Base-by-base conservation (phyloP, 352 stramenopile species). In the Pythium scleroteichum region DNA sequence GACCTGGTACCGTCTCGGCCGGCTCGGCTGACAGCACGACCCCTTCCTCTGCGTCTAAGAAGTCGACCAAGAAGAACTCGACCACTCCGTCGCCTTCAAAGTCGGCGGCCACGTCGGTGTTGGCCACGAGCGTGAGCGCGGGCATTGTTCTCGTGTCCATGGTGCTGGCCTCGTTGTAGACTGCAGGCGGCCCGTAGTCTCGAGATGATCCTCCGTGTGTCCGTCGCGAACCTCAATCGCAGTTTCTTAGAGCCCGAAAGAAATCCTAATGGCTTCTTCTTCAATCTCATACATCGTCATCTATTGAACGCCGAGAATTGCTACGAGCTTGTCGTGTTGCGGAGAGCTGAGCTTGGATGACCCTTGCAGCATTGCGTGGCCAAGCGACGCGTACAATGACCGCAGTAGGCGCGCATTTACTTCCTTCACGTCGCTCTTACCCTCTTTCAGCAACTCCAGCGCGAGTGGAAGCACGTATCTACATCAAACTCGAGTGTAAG, bases 391-490 rank as follows among this genome's bases (percentile, higher is more conserved):
- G 41, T 82, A 66, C 20, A 82, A 53, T 33, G 71, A 33, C 0
- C 62, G 63, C 24, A 92, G 42, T 2, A 92, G 44, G 12, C 67
- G 60, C 17, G 65, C 41, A 10, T 88, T 92, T 0, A 76, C 77
- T 26, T 90, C 78, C 52, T 80, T 82, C n/a, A 90, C 74, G 41
- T 87, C 72, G 33, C 69, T 90, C 51, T 91, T 91, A 48, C 68
- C 78, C 58, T 94, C 85, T 63, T 90, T 90, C 9, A 94, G 60
- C 19, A 89, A 59, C 38, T 88, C 75, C 0, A 94, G 45, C 14
- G 82, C 73, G n/a, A 94, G 59, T 4, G 85, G 85, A 0, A 92
- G 62, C 27, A 92, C 81, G 47, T 91, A 82, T 17, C 84, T 77
- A 64, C 2, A 26, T 24, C 22, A 13, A 20, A 49, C 40, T 16